Evolutionary conservation across 2,329 filamentous ascomycete species (phyloP).

Genomic region (Aspergillus arachidicola): DNA sequence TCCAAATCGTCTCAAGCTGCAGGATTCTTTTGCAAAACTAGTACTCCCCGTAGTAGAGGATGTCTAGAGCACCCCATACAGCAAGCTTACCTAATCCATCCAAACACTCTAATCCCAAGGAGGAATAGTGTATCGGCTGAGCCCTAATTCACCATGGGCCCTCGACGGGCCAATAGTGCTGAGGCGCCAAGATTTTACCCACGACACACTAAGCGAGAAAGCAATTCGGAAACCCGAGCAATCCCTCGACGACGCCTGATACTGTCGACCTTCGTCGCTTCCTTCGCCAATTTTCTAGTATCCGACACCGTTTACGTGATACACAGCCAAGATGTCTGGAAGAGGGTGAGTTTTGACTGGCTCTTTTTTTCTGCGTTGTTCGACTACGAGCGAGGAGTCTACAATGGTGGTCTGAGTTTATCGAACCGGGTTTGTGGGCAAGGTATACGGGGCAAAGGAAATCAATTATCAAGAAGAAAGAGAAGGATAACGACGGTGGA

Average conservation of each 20-base stretch:
- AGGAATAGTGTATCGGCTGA: constrained; percentile 23
- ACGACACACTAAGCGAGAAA: constrained; percentile 49
- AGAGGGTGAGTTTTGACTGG: constrained; percentile 48
- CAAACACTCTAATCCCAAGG: constrained; percentile 13
- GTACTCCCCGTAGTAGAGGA: background rate
- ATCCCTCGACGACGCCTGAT: constrained; percentile 30
- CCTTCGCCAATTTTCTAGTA: constrained; percentile 35
- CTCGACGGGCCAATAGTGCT: constrained; percentile 28
- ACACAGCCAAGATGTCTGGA: constrained; percentile 53
- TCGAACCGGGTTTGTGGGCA: background rate
- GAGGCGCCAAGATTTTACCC: constrained; percentile 46
- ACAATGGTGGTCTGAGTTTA: constrained; percentile 3
- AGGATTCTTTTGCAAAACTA: background rate
- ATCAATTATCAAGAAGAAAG: background rate
- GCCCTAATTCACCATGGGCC: constrained; percentile 39
- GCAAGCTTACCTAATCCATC: background rate
- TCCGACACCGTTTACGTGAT: constrained; percentile 42
- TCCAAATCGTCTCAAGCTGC: too few relatives aligned
- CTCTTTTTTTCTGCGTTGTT: constrained; percentile 12
- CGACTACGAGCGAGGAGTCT: constrained; percentile 15
- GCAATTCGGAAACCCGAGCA: constrained; percentile 33
- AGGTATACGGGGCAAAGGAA: background rate
- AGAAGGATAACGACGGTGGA: background rate
- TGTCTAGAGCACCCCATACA: background rate
- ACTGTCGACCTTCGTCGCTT: constrained; percentile 32